Evolutionary conservation across 2,329 filamentous ascomycete species (phyloP).

Genomic region (Metarhizium robertsii): DNA sequence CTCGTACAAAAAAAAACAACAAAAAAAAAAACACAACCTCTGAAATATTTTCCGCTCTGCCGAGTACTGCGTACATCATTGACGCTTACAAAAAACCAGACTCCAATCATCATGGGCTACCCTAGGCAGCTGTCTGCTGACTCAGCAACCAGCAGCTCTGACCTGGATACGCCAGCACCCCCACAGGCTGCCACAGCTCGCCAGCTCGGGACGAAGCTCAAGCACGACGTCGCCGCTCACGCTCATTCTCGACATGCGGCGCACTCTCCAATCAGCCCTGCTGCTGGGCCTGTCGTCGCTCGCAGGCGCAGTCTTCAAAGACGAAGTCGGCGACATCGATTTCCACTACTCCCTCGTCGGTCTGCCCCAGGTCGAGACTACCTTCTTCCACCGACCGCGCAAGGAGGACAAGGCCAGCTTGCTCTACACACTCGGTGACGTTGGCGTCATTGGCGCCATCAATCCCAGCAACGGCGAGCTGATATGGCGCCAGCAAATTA

Average conservation of each 20-base stretch:
- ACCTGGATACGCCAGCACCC: neutral
- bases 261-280: slow-evolving; percentile 24
- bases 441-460: slow-evolving; percentile 74
- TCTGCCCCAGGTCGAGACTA: slow-evolving; percentile 69
- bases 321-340: slow-evolving; percentile 87
- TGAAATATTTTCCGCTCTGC: no score
- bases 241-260: slow-evolving; percentile 22
- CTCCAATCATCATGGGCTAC: neutral
- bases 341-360: slow-evolving; percentile 89
- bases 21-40: no score
- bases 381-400: slow-evolving; percentile 88
- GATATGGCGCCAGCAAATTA: slow-evolving; percentile 75
- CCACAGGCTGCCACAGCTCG: neutral
- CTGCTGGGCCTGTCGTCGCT: slow-evolving; percentile 30
- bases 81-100: no score
- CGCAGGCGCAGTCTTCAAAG: slow-evolving; percentile 64
- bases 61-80: no score
- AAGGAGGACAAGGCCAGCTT: slow-evolving; percentile 76
- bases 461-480: slow-evolving; percentile 79
- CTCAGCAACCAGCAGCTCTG: neutral
- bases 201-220: slow-evolving; percentile 5
- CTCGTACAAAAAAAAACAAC: no score
- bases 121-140: neutral
- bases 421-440: slow-evolving; percentile 82
- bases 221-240: slow-evolving; percentile 4